Evolutionary conservation across 495 filamentous ascomycete species (phyloP).

Genomic region (Hypoxylon subgilvum): DNA sequence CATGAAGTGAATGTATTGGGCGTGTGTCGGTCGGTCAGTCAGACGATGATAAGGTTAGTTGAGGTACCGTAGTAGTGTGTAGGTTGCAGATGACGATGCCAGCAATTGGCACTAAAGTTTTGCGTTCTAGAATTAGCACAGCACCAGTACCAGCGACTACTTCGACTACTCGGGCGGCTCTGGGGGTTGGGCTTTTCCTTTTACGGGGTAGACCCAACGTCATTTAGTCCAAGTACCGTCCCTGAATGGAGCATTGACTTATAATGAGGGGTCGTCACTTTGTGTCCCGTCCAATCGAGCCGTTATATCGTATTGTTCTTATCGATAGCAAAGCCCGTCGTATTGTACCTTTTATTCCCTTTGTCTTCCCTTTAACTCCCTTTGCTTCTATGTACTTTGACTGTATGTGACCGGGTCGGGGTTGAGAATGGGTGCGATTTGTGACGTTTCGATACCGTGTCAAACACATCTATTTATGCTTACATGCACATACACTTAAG

Average conservation of each 20-base stretch:
- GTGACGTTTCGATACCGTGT: too few relatives aligned
- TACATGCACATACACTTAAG: too few relatives aligned
- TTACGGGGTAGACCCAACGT: conserved; percentile 23
- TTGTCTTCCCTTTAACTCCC: not conserved
- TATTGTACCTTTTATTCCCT: not conserved
- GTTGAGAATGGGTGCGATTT: too few relatives aligned
- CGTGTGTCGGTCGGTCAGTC: conserved; percentile 9
- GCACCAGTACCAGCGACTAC: not conserved
- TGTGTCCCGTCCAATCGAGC: conserved; percentile 9
- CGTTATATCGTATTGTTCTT: not conserved
- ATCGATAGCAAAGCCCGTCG: not conserved
- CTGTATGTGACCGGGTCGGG: too few relatives aligned
- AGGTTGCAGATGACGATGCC: conserved; percentile 31
- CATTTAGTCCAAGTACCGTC: conserved; percentile 15
- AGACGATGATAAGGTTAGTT: conserved; percentile 35
- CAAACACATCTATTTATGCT: too few relatives aligned
- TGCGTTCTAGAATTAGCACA: conserved; percentile 27
- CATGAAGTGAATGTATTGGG: too few relatives aligned
- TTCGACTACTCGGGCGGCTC: conserved; percentile 25
- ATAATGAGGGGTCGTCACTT: conserved; percentile 18
- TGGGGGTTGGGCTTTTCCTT: conserved; percentile 24
- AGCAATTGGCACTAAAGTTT: conserved; percentile 28
- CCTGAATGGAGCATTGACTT: conserved; percentile 20
- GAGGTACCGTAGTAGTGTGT: too few relatives aligned
- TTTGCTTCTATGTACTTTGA: too few relatives aligned